Evolutionary conservation across 441 rosid genomes (phyloP), one percentile per base, ranked within the genome.

Genomic region (Adansonia rubrostipa): DNA sequence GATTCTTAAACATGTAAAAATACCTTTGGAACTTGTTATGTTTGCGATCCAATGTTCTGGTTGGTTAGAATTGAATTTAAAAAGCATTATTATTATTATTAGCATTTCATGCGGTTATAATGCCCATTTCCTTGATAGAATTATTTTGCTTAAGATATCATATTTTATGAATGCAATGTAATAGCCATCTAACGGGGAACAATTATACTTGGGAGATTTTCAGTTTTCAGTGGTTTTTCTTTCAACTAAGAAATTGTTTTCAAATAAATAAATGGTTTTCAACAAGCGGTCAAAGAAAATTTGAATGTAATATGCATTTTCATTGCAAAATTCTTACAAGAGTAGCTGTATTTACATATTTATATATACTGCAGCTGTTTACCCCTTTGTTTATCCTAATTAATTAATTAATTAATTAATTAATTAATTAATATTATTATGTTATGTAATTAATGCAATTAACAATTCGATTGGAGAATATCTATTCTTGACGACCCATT

Each of bases 1-100:
- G 79, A 77, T 33, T n/a, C 73, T 74, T 69, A 61, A 64, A 47
- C 71, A 22, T 78, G 80, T 75, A 71, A 74, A 80, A 69, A 68
- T 36, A 6, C 73, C 82, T 44, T 75, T 64, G 47, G 73, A 60
- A 48, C 54, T 17, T 80, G 80, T 75, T 79, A 66, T 76, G 78
- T 70, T 53, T 81, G 69, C 13, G 42, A 36, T 5, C 42, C 42
- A 36, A 36, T 36, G 42, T 36, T 36, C 42, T 36, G 42, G 15
- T n/a, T 40, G 13, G 45, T 36, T n/a, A 64, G 22, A 40, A 20
- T 64, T 40, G 69, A 64, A 64, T 64, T 36, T 36, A 36, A 36
- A 36, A 36, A 36, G 42, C 42, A 36, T 36, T 36, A 36, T 36
- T 36, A 28, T 28, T 28, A 36, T 36, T 36, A 36, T 36, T 36